Evolutionary conservation across 768 basidiomycete species (phyloP).

Genomic region (Psilocybe azurescens): DNA sequence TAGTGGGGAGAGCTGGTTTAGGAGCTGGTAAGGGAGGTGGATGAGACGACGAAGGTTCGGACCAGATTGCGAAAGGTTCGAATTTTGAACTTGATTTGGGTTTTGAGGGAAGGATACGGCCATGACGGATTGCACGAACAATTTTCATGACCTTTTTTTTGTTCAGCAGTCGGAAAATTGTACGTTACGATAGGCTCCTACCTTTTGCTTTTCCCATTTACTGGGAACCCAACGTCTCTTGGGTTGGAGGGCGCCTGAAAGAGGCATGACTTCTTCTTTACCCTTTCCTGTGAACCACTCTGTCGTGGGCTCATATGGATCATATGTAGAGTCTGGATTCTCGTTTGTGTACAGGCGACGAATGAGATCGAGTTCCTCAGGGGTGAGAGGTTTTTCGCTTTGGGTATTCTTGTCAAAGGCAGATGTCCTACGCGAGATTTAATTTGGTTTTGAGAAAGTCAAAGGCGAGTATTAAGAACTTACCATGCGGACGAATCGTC

Average conservation of each 20-base stretch:
- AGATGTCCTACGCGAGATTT: conserved; percentile 66
- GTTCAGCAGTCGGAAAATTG: conserved; percentile 2
- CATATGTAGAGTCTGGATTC: conserved; percentile 87
- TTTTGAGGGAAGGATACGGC: conserved; percentile 90
- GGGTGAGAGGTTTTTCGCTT: conserved; percentile 82
- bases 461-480: conserved; percentile 18
- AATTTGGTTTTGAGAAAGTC: not conserved
- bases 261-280: conserved; percentile 93
- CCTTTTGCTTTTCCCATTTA: conserved; percentile 99
- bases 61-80: conserved; percentile 91
- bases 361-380: conserved; percentile 95
- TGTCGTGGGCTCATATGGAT: conserved; percentile 92
- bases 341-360: conserved; percentile 88
- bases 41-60: conserved; percentile 71
- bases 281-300: conserved; percentile 99
- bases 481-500: conserved; percentile 93
- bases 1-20: conserved; percentile 85
- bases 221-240: conserved; percentile 97
- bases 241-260: conserved; percentile 91
- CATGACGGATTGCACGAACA: conserved; percentile 96
- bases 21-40: conserved; percentile 93
- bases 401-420: conserved; percentile 91
- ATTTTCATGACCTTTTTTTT: conserved; percentile 95
- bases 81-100: conserved; percentile 74
- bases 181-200: conserved; percentile 33